Percentiles rank a stretch among this genome's conserved stretches.
Evolutionary conservation across 352 stramenopile species (phyloP).

Genomic region (Pythium brachiatum): DNA sequence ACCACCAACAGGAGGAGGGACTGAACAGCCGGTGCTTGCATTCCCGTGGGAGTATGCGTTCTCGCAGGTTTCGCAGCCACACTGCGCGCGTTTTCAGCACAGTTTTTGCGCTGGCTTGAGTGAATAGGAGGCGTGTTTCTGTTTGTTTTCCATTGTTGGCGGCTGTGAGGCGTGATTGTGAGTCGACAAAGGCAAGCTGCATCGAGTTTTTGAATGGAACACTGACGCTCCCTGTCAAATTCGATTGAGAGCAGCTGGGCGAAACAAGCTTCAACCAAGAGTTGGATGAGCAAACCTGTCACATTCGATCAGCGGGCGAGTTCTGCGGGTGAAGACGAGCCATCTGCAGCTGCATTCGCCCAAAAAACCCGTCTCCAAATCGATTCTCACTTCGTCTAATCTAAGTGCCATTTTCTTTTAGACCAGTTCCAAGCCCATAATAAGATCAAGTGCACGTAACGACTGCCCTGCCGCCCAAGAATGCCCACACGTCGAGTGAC

Average conservation of each 20-base stretch:
- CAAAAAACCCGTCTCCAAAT: background rate
- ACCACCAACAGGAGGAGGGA: background rate
- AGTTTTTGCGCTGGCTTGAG: constrained; percentile 2
- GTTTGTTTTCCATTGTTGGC: constrained; percentile 4
- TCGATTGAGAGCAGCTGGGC: background rate
- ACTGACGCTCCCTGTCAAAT: background rate
- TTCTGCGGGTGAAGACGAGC: background rate
- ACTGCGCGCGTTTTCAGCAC: background rate
- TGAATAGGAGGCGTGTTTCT: background rate
- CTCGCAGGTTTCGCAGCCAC: background rate
- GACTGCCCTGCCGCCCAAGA: background rate
- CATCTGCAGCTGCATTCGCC: constrained; percentile 17
- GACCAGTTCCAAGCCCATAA: background rate
- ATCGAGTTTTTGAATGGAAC: background rate
- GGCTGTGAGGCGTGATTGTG: too few species aligned
- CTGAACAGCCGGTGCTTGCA: background rate
- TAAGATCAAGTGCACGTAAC: constrained; percentile 12
- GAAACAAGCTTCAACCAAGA: background rate
- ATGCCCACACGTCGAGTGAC: background rate
- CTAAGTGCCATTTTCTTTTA: background rate
- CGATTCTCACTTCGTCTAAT: background rate
- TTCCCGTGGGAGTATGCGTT: background rate
- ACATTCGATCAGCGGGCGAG: background rate
- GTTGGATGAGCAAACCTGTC: background rate
- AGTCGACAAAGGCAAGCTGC: background rate